These are phyloP conservation scores for Rosa chinensis DNA, from an alignment of 306 rosid species.

Conservation along the genomic window DNA sequence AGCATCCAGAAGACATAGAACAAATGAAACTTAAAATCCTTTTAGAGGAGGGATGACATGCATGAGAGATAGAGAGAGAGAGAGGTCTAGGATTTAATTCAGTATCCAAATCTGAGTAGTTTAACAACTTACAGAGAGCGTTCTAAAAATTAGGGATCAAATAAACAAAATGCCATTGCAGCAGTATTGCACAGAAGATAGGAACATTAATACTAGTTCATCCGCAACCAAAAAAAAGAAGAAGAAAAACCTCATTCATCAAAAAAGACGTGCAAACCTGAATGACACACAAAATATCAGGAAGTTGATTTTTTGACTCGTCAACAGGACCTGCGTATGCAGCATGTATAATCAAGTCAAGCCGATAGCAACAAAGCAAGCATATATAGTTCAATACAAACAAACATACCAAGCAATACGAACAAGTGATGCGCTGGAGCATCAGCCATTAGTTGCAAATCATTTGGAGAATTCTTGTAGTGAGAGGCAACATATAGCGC, in stretches of 20 bases:
- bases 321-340: slow-evolving; percentile 82
- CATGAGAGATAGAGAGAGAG: neutral
- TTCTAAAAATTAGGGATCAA: neutral
- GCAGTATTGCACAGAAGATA: neutral
- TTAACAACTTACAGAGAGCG: neutral
- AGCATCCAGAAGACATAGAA: neutral
- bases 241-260: neutral
- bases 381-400: slow-evolving; percentile 17
- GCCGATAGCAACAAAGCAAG: slow-evolving; percentile 1
- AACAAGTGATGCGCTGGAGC: slow-evolving; percentile 99
- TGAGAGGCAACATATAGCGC: slow-evolving; percentile 94
- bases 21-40: neutral
- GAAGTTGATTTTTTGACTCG: slow-evolving; percentile 85
- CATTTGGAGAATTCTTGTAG: slow-evolving; percentile 98
- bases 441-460: slow-evolving; percentile 93
- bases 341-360: slow-evolving; percentile 28
- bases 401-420: slow-evolving; percentile 78
- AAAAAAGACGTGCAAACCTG: slow-evolving; percentile 56
- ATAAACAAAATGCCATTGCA: neutral
- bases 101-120: neutral
- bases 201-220: neutral
- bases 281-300: slow-evolving; percentile 94
- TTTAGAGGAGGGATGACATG: neutral
- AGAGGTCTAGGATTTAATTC: neutral
- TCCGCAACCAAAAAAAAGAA: neutral